Base-by-base conservation (phyloP, 768 basidiomycete genomes). In the Mycena galopus region DNA sequence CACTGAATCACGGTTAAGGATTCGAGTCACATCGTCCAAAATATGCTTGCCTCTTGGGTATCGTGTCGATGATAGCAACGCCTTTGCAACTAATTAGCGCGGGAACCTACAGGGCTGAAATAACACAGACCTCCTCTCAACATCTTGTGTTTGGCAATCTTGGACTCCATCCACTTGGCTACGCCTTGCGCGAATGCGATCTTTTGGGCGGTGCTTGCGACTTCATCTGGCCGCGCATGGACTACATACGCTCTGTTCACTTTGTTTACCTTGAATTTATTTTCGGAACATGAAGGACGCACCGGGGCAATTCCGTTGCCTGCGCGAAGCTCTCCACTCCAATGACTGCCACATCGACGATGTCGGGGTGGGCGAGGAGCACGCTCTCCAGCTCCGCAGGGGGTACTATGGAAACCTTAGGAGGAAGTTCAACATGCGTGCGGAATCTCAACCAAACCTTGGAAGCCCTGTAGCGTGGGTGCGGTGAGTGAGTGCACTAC, bases 351-450 rank as follows among this genome's bases (percentile, higher is more conserved):
- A 84, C 86, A 73, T 95, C 93, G 1, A 85, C 88, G 12, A 95
- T 82, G 0, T 87, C 84, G 0, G 88, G 86, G 73, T 93, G 89
- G 33, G 86, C 86, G 7, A 93, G 81, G 0, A 94, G 84, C 0
- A 92, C 75, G 33, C 86, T 82, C 77, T 94, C 93, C 3, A 94
- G 82, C 72, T 93, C 93, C 4, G 93, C 92, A 0, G 93, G 93
- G 4, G 93, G 86, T 23, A 94, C 92, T 80, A 37, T 17, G 39
- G 11, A 25, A 2, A n/a, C 3, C 16, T 25, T 19, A 29, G 29
- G 23, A 7, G n/a, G 2, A 67, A 39, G 17, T 23, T 58, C 11
- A 30, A 25, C n/a, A 33, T 3, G 17, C 12, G 21, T 7, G 19
- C 16, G 17, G 11, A 42, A 50, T 23, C 17, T 19, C 32, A 62